phyloP scores from a whole-genome alignment of 1,284 basidiomycete genomes.

The Malassezia slooffiae region DNA sequence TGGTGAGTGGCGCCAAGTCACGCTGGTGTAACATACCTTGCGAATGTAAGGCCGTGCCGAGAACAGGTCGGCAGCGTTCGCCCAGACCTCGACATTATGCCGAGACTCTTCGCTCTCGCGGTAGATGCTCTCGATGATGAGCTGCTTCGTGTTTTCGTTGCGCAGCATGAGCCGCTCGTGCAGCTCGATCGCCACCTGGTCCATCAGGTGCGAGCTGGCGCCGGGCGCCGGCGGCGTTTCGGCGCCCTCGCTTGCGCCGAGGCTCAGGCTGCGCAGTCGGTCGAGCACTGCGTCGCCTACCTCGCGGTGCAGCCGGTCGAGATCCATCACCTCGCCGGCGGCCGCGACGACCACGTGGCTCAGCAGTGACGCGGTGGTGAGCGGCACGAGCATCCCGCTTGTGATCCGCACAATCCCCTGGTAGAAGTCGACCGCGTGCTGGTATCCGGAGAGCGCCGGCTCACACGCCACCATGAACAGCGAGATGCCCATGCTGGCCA shows the following conservation, averaged over 20 bases:
- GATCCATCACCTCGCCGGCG: slow-evolving; percentile 89
- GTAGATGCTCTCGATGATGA: slow-evolving; percentile 88
- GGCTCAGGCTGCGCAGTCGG: slow-evolving; percentile 66
- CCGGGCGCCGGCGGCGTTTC: not conserved
- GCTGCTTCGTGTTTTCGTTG: slow-evolving; percentile 92
- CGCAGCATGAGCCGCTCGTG: slow-evolving; percentile 81
- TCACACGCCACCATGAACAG: slow-evolving; percentile 72
- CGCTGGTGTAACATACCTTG: not conserved
- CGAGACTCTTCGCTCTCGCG: slow-evolving; percentile 55
- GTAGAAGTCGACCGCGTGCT: slow-evolving; percentile 73
- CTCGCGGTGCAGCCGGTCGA: slow-evolving; percentile 89
- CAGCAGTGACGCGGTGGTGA: slow-evolving; percentile 87
- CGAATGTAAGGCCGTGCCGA: slow-evolving; percentile 67
- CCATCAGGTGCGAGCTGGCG: slow-evolving; percentile 52
- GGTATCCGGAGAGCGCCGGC: slow-evolving; percentile 72
- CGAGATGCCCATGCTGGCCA: slow-evolving; percentile 66
- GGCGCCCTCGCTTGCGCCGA: slow-evolving; percentile 56
- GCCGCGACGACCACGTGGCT: slow-evolving; percentile 96
- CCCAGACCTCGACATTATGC: slow-evolving; percentile 83
- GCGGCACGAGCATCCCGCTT: slow-evolving; percentile 77
- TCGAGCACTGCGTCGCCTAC: slow-evolving; percentile 86
- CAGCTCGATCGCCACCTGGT: slow-evolving; percentile 84
- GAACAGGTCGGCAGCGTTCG: slow-evolving; percentile 59
- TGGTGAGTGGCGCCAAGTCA: not conserved
- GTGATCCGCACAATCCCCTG: slow-evolving; percentile 47